These are phyloP conservation scores for Candida tetrigidarum DNA, from an alignment of 1,139 yeast species.

Conservation along the genomic window DNA sequence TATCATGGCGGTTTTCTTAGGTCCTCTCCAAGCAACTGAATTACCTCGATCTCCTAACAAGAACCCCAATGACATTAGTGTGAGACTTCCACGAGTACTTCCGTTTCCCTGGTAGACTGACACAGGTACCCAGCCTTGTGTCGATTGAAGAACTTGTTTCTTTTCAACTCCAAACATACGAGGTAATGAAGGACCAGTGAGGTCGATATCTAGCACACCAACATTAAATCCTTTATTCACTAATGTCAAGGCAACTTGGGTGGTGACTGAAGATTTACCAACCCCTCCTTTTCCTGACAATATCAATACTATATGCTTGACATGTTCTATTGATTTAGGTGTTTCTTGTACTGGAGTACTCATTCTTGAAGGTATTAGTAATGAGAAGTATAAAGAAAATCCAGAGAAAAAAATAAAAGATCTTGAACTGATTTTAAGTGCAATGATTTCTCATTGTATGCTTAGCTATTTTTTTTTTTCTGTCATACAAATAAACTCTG, in stretches of 20 bases:
- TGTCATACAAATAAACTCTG: neutral
- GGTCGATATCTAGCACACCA: constrained; percentile 92
- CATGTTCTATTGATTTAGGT: constrained; percentile 60
- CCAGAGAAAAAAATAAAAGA: neutral
- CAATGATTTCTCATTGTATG: no score
- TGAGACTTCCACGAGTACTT: constrained; percentile 39
- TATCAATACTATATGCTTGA: constrained; percentile 65
- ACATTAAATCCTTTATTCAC: constrained; percentile 74
- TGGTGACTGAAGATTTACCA: constrained; percentile 94
- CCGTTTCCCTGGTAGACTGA: constrained; percentile 34
- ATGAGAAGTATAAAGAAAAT: neutral
- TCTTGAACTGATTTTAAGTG: no score
- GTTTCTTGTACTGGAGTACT: constrained; percentile 25
- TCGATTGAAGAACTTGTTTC: constrained; percentile 78
- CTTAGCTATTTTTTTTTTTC: neutral
- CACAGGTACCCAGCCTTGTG: constrained; percentile 94
- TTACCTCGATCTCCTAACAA: constrained; percentile 81
- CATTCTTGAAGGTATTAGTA: constrained; percentile 4
- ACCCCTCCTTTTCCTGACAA: constrained; percentile 64
- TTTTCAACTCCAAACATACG: constrained; percentile 93
- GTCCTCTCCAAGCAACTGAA: constrained; percentile 98
- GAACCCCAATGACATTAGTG: constrained; percentile 92
- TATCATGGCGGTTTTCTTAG: constrained; percentile 97
- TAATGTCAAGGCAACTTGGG: constrained; percentile 84
- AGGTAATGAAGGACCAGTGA: constrained; percentile 97